phyloP scores from a whole-genome alignment of 2,329 filamentous ascomycete genomes.

The Pyricularia sp. region DNA sequence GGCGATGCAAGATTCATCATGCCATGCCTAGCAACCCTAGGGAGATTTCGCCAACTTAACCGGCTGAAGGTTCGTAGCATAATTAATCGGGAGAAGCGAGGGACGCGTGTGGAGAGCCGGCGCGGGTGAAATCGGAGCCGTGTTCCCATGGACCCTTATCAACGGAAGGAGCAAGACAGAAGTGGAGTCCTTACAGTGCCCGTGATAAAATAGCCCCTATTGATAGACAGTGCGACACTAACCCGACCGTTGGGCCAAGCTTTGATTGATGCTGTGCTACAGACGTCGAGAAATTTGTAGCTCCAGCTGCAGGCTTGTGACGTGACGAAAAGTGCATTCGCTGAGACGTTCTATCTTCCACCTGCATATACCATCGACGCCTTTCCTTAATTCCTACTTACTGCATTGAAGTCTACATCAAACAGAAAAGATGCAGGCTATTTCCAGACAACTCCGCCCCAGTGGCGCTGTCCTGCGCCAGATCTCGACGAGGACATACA shows the following conservation, averaged over 20 bases:
- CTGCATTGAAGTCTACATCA: neutral
- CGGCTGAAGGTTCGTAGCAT: neutral
- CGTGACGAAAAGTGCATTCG: conserved; percentile 1
- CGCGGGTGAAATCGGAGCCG: neutral
- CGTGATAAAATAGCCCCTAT: neutral
- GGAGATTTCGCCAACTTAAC: neutral
- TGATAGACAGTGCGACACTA: neutral
- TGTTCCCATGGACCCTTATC: neutral
- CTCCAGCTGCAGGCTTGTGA: conserved; percentile 1
- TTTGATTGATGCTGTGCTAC: neutral
- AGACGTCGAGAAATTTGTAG: conserved; percentile 7
- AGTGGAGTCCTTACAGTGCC: neutral
- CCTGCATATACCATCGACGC: conserved; percentile 1
- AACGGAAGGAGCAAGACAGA: neutral
- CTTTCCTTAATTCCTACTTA: neutral
- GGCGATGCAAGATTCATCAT: too few relatives aligned
- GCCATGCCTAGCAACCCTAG: too few relatives aligned
- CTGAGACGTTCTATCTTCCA: conserved; percentile 1
- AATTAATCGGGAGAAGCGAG: neutral
- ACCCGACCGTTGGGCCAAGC: neutral
- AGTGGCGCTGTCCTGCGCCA: conserved; percentile 56
- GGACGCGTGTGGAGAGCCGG: neutral
- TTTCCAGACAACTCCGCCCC: conserved; percentile 58
- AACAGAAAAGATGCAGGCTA: conserved; percentile 61
- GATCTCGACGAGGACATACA: conserved; percentile 57